A percentile compares a stretch with the other conserved stretches of the same genome.
phyloP scores from a whole-genome alignment of 169 alveolate species.

The Plasmodium falciparum region DNA sequence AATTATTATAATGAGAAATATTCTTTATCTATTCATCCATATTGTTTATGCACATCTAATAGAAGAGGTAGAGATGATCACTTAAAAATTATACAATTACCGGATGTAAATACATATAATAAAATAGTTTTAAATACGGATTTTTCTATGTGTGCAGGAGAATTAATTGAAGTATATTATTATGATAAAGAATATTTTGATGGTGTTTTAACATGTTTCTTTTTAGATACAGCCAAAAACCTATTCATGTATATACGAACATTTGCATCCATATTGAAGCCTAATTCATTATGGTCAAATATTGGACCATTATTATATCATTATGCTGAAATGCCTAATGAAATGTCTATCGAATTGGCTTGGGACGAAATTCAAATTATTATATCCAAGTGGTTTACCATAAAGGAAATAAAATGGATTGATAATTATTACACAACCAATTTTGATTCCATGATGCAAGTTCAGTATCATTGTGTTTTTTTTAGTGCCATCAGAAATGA shows the following conservation, averaged over 20 bases:
- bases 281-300: constrained; percentile 97
- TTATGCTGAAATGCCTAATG: constrained; percentile 94
- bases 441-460: constrained; percentile 91
- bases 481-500: constrained; percentile 91
- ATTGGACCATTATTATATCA: constrained; percentile 98
- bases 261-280: constrained; percentile 90
- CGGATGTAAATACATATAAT: constrained; percentile 93
- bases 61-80: constrained; percentile 91
- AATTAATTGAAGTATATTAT: constrained; percentile 92
- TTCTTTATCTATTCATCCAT: constrained; percentile 87
- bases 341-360: constrained; percentile 93
- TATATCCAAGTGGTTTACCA: constrained; percentile 87
- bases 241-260: constrained; percentile 95
- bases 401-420: constrained; percentile 87
- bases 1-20: constrained; percentile 83
- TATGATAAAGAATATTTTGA: constrained; percentile 90
- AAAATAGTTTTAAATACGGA: constrained; percentile 80
- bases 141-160: constrained; percentile 98
- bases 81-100: constrained; percentile 89
- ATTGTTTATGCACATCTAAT: constrained; percentile 87
- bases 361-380: constrained; percentile 93
- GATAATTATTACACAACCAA: constrained; percentile 92
- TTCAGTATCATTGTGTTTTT: constrained; percentile 91
- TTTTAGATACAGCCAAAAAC: constrained; percentile 98
- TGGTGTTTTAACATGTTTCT: constrained; percentile 96